Evolutionary conservation across 352 stramenopile genomes (phyloP), one percentile per base, ranked within the genome.

Genomic region (Pseudoperonospora humuli): DNA sequence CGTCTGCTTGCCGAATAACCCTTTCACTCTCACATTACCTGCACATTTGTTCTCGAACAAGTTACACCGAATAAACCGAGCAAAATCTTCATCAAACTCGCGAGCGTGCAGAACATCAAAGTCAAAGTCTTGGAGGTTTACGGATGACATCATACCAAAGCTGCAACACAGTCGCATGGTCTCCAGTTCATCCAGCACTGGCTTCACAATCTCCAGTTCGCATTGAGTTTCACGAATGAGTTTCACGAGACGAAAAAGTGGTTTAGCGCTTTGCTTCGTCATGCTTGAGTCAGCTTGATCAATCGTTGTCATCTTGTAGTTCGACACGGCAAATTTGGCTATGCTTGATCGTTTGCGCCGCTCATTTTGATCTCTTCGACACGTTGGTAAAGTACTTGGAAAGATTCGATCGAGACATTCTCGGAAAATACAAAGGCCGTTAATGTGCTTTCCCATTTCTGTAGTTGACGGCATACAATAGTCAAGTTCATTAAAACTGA

Each of bases 11-110:
- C 75, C 79, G 40, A 87, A 86, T 3, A 84, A 19, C 2, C 63
- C 60, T 2, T 75, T 59, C 2, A 59, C 60, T 1, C 45, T 33
- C 8, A 87, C 42, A 5, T 37, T 8, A 5, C 33, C 34, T 0
- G 25, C 36, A 7, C 26, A 48, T 11, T 38, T 28, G 0, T 48
- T 53, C n/a, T 56, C 33, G 11, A 88, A 64, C 31, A 84, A 37
- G 3, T 79, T 55, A 7, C 40, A 46, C 3, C 69, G 66, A 21
- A 90, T 45, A 18, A 82, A 86, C 1, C 69, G 63, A n/a, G 48
- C 58, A 35, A 90, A 72, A 8, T 86, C 77, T 2, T 70, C 67
- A 28, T 90, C 77, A 37, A 87, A 84, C 13, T 84, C 67, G 17
- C 44, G 44, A 0, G 70, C 54, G 11, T 68, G 49, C 17, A 84